Base-by-base conservation (phyloP, 768 basidiomycete species). In the Porpolomopsis calyptriformis region DNA sequence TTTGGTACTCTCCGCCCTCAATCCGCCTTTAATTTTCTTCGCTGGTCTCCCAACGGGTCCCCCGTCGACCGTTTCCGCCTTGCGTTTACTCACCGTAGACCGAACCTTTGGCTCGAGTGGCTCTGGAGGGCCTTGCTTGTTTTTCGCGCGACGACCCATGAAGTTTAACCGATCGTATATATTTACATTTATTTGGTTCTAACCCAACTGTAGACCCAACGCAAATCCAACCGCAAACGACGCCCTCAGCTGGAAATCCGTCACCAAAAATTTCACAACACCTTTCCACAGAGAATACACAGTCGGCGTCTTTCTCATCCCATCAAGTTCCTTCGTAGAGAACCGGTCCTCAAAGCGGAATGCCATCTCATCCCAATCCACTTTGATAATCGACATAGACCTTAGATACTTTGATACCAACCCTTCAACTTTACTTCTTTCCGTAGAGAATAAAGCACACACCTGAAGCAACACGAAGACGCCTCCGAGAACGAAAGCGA, bases 401-500 rank as follows among this genome's bases (percentile, higher is more conserved):
- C 77, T 73, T 47, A 94, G 69, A 61, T 93, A 97, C 91, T 97
- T 52, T 5, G 23, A 7, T 4, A 27, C 10, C 24, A 12, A 19
- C 31, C 2, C 26, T 53, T 11, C 35, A 31, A 19, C 1, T 9
- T 25, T 10, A 6, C 3, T 14, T 10, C 22, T 14, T 1, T 3
- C 4, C 22, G 10, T 12, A 6, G 26, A 35, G 9, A 22, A 23
- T 3, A n/a, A n/a, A n/a, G n/a, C n/a, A 57, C 77, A 39, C 47
- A 90, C 92, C 76, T 94, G 92, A 7, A 98, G 74, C 37, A 97
- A 64, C 18, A 97, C 83, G 53, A 96, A 98, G 2, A 87, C 67
- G 2, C 90, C 91, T 2, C 94, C 94, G n/a, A 96, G 64, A 35
- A 85, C 59, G 65, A 90, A 92, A 0, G 92, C 94, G 9, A 82